Evolutionary conservation across 1,284 basidiomycete species (phyloP).

Genomic region (Exobasidium rhododendri): DNA sequence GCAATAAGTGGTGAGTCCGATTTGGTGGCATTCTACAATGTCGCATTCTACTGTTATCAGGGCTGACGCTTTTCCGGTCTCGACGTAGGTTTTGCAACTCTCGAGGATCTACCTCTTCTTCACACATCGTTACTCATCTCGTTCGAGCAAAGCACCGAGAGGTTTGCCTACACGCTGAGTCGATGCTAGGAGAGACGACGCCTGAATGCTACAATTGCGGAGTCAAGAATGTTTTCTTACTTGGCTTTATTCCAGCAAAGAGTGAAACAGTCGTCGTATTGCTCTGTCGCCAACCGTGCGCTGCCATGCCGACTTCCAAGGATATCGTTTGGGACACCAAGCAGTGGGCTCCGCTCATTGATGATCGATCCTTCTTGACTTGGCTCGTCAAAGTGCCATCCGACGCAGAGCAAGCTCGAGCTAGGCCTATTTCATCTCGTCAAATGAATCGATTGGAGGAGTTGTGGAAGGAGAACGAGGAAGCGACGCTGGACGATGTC

Average conservation of each 20-base stretch:
- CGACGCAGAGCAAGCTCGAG: conserved; percentile 89
- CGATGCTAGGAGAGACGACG: conserved; percentile 90
- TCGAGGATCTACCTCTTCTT: conserved; percentile 90
- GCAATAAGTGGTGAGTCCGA: conserved; percentile 68
- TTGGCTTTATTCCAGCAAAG: conserved; percentile 98
- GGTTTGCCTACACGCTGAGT: conserved; percentile 90
- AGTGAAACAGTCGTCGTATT: conserved; percentile 97
- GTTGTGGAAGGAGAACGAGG: conserved; percentile 93
- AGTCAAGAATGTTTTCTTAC: conserved; percentile 99
- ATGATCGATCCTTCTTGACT: conserved; percentile 94
- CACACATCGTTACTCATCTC: conserved; percentile 95
- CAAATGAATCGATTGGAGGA: conserved; percentile 98
- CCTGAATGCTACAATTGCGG: conserved; percentile 97
- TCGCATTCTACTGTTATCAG: neutral
- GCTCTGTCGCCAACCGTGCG: conserved; percentile 98
- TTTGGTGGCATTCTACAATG: neutral
- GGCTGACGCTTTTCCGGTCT: conserved; percentile 57
- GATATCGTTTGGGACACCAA: conserved; percentile 98
- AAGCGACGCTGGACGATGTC: conserved; percentile 89
- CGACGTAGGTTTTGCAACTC: conserved; percentile 82
- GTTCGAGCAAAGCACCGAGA: conserved; percentile 99
- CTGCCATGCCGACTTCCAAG: conserved; percentile 78
- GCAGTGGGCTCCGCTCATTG: conserved; percentile 96
- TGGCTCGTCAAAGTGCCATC: conserved; percentile 97
- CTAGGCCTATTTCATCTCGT: conserved; percentile 89